Conservation (phyloP, 2,329 filamentous ascomycete species). For the Fusarium azukiicola region DNA sequence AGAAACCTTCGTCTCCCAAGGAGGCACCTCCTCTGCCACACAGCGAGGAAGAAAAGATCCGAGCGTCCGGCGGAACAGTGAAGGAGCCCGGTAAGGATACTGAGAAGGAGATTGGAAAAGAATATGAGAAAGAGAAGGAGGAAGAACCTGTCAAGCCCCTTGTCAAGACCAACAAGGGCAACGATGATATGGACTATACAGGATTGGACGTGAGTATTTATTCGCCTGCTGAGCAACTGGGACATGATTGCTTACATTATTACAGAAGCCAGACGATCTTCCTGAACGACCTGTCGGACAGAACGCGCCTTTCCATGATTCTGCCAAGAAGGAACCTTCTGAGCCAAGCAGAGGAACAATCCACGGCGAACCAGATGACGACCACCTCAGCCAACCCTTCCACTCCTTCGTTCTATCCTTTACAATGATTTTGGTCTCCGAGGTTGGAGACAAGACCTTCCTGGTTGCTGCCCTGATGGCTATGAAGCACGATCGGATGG, state of each 20-base stretch:
- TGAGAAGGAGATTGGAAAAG: constrained; percentile 23
- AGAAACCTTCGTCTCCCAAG: constrained; percentile 91
- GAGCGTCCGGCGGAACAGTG: constrained; percentile 59
- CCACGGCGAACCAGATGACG: constrained; percentile 70
- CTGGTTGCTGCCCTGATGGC: constrained; percentile 98
- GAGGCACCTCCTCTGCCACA: constrained; percentile 91
- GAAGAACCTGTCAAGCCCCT: constrained; percentile 54
- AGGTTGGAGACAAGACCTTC: constrained; percentile 99
- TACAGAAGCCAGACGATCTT: constrained; percentile 89
- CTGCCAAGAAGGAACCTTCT: constrained; percentile 82
- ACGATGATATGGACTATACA: constrained; percentile 58
- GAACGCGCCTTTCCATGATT: constrained; percentile 84
- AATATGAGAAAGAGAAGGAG: constrained; percentile 22
- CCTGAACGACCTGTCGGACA: constrained; percentile 89
- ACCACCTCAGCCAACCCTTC: constrained; percentile 86
- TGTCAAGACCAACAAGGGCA: constrained; percentile 68
- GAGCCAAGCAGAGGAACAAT: constrained; percentile 65
- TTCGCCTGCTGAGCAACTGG: not conserved
- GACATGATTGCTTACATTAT: constrained; percentile 43
- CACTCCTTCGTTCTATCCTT: constrained; percentile 96
- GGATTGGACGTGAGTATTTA: constrained; percentile 60
- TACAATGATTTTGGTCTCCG: constrained; percentile 98
- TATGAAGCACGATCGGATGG: constrained; percentile 96
- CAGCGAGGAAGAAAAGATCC: constrained; percentile 87
- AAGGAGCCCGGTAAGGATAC: constrained; percentile 8